Evolutionary conservation across 768 basidiomycete species (phyloP).

Genomic region (Rhizopogon sp.): DNA sequence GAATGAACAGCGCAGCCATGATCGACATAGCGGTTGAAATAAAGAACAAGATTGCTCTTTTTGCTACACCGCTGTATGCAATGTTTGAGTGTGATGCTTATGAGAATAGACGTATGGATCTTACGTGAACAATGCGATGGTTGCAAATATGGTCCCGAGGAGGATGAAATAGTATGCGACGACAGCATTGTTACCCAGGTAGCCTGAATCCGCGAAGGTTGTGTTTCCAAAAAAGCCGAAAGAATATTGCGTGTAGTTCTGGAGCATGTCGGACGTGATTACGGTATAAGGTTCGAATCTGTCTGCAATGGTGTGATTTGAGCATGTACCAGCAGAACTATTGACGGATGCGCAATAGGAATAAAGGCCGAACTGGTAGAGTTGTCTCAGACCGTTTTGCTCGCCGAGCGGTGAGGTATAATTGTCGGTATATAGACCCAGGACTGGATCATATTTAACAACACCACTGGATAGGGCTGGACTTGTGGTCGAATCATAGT

Average conservation of each 20-base stretch:
- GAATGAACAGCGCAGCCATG: conserved; percentile 53
- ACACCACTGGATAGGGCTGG: conserved; percentile 44
- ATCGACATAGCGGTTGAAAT: conserved; percentile 60
- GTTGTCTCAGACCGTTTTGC: conserved; percentile 57
- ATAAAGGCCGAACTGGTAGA: conserved; percentile 80
- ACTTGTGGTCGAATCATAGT: conserved; percentile 27
- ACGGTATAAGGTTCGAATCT: conserved; percentile 61
- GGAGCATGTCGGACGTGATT: conserved; percentile 62
- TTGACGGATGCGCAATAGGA: conserved; percentile 72
- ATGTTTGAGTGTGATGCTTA: conserved; percentile 1
- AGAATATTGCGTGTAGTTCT: conserved; percentile 56
- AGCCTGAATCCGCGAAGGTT: conserved; percentile 56
- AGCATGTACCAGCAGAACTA: conserved; percentile 54
- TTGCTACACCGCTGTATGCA: conserved; percentile 54
- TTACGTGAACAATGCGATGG: conserved; percentile 62
- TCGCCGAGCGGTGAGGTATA: conserved; percentile 54
- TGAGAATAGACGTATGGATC: conserved; percentile 22
- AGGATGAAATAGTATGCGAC: conserved; percentile 75
- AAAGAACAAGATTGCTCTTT: conserved; percentile 62
- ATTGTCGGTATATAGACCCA: conserved; percentile 63
- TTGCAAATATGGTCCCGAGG: conserved; percentile 64
- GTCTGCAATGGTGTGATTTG: conserved; percentile 52
- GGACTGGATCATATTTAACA: conserved; percentile 43
- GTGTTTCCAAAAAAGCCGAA: conserved; percentile 45
- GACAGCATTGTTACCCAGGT: conserved; percentile 57